phyloP scores from a whole-genome alignment of 805 yeast genomes.

The Teunomyces atbi region DNA sequence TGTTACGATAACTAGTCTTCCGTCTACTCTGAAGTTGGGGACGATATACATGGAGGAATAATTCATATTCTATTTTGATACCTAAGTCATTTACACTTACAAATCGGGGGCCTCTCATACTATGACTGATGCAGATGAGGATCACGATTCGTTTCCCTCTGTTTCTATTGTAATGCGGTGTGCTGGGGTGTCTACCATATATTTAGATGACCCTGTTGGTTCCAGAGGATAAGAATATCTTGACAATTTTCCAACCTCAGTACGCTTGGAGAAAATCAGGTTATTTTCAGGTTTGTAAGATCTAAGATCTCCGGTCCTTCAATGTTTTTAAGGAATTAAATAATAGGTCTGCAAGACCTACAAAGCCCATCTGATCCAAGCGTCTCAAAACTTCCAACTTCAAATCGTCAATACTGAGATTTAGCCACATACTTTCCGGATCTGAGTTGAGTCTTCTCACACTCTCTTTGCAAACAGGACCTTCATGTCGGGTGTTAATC shows the following conservation, averaged over 20 bases:
- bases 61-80: constrained; percentile 14
- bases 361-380: constrained; percentile 44
- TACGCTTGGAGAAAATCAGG: too few species aligned
- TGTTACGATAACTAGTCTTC: constrained; percentile 68
- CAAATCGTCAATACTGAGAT: constrained; percentile 42
- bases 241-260: too few species aligned
- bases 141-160: too few species aligned
- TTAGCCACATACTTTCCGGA: constrained; percentile 35
- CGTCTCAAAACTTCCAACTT: constrained; percentile 43
- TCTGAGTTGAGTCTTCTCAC: constrained; percentile 32
- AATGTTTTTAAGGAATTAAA: constrained; percentile 55
- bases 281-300: too few species aligned
- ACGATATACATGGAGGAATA: constrained; percentile 46
- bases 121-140: too few species aligned
- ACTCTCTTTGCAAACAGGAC: constrained; percentile 49
- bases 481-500: constrained; percentile 44
- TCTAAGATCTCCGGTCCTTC: constrained; percentile 18
- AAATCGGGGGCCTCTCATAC: too few species aligned
- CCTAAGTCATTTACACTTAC: not conserved
- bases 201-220: too few species aligned
- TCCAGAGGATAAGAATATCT: too few species aligned
- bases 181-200: too few species aligned
- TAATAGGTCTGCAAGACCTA: constrained; percentile 49
- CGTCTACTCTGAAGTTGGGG: constrained; percentile 67
- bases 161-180: too few species aligned